Evolutionary conservation across 345 rosid species (phyloP).

Genomic region (Citrus glauca): DNA sequence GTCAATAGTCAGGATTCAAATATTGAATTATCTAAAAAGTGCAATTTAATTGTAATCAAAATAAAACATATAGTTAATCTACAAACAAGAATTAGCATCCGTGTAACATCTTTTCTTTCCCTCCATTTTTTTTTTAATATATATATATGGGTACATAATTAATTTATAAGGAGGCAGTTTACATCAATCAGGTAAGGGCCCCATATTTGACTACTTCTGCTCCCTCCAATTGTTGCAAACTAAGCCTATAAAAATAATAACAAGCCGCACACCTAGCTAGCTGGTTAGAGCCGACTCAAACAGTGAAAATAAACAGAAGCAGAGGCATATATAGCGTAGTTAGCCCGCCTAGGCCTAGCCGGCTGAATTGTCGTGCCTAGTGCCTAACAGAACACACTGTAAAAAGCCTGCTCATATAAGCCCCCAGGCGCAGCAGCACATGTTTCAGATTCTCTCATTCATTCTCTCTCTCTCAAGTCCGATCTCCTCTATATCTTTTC

Average conservation of each 20-base stretch:
- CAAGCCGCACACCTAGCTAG: slow-evolving; percentile 26
- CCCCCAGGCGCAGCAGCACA: slow-evolving; percentile 21
- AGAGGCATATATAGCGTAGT: neutral
- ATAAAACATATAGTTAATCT: neutral
- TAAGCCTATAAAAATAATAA: neutral
- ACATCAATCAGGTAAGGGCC: neutral
- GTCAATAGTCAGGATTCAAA: neutral
- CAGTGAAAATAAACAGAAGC: neutral
- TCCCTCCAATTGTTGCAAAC: neutral
- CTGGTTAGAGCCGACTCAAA: slow-evolving; percentile 23
- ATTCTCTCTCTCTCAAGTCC: slow-evolving; percentile 28
- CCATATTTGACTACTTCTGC: neutral
- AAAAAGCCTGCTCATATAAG: slow-evolving; percentile 47
- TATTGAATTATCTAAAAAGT: neutral
- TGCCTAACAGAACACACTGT: slow-evolving; percentile 46
- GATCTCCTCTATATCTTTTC: neutral
- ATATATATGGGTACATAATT: neutral
- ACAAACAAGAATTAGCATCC: neutral
- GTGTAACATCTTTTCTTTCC: neutral
- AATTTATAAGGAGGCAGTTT: neutral
- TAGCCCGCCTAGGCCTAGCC: slow-evolving; percentile 23
- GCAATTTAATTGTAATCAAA: neutral
- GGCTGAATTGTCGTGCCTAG: slow-evolving; percentile 41
- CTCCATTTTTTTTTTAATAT: neutral
- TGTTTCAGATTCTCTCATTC: slow-evolving; percentile 19